Evolutionary conservation across 768 basidiomycete species (phyloP).

Genomic region (Hericium erinaceus): DNA sequence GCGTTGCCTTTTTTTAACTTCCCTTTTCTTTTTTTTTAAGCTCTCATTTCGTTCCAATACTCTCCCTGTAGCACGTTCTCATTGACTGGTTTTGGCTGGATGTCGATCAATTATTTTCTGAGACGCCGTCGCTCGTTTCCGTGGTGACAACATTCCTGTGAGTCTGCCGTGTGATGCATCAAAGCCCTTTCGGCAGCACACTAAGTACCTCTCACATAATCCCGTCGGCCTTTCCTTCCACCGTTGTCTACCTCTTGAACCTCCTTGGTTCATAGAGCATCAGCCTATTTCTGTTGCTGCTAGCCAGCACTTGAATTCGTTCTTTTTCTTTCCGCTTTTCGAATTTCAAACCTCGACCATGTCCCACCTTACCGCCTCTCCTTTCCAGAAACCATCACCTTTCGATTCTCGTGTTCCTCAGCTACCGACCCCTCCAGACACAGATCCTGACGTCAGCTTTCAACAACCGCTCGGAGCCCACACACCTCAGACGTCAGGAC

Average conservation of each 20-base stretch:
- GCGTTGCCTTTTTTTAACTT: not conserved
- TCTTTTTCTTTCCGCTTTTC: not conserved
- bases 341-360: slow-evolving; percentile 6
- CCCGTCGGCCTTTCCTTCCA: not conserved
- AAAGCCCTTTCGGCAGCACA: not conserved
- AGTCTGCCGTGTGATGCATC: not conserved
- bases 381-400: slow-evolving; percentile 35
- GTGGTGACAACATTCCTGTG: not conserved
- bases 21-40: not conserved
- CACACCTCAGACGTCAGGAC: not conserved
- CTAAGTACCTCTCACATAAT: not conserved
- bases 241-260: not conserved
- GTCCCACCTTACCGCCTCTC: slow-evolving; percentile 18
- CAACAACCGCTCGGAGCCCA: not conserved
- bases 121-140: too few relatives aligned
- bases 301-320: not conserved
- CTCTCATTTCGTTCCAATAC: not conserved
- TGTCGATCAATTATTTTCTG: not conserved
- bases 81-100: not conserved
- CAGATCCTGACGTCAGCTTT: slow-evolving; percentile 19
- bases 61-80: not conserved
- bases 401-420: slow-evolving; percentile 32
- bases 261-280: not conserved
- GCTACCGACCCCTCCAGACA: slow-evolving; percentile 25
- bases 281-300: not conserved